These are phyloP conservation scores for Russula lepida DNA, from an alignment of 768 basidiomycete genomes.

Conservation along the genomic window DNA sequence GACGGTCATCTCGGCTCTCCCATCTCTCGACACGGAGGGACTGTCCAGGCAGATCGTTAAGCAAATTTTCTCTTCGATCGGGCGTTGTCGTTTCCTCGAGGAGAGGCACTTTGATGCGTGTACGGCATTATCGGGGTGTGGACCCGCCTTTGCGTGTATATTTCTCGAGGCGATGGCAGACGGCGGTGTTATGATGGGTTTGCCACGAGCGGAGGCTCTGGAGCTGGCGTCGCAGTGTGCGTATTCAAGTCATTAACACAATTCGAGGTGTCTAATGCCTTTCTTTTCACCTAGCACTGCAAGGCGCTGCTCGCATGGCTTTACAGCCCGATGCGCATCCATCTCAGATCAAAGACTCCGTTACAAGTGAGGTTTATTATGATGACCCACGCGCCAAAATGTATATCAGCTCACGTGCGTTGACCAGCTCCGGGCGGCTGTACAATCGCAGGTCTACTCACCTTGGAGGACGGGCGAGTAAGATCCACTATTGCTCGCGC, in stretches of 20 bases:
- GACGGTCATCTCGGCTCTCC: conserved; percentile 83
- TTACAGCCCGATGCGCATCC: conserved; percentile 86
- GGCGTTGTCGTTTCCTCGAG: conserved; percentile 90
- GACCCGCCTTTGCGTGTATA: conserved; percentile 94
- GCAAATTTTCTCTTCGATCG: conserved; percentile 95
- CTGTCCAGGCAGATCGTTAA: conserved; percentile 66
- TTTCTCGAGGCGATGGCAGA: conserved; percentile 98
- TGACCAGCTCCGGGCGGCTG: conserved; percentile 87
- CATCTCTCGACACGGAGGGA: conserved; percentile 41
- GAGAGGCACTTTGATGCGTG: conserved; percentile 99
- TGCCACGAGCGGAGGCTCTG: conserved; percentile 87
- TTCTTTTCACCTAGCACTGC: conserved; percentile 52
- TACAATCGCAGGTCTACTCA: conserved; percentile 93
- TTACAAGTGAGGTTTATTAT: conserved; percentile 71
- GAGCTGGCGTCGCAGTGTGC: conserved; percentile 94
- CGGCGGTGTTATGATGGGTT: conserved; percentile 99
- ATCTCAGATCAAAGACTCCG: conserved; percentile 93
- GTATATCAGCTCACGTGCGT: not conserved
- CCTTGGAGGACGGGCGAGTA: conserved; percentile 89
- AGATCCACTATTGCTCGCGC: conserved; percentile 91
- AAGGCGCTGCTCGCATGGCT: conserved; percentile 95
- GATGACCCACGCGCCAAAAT: not conserved
- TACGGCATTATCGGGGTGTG: conserved; percentile 91
- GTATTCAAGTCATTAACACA: conserved; percentile 22
- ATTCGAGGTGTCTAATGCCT: not conserved